phyloP scores from a whole-genome alignment of 1,284 basidiomycete species.

The Marasmius sp. region DNA sequence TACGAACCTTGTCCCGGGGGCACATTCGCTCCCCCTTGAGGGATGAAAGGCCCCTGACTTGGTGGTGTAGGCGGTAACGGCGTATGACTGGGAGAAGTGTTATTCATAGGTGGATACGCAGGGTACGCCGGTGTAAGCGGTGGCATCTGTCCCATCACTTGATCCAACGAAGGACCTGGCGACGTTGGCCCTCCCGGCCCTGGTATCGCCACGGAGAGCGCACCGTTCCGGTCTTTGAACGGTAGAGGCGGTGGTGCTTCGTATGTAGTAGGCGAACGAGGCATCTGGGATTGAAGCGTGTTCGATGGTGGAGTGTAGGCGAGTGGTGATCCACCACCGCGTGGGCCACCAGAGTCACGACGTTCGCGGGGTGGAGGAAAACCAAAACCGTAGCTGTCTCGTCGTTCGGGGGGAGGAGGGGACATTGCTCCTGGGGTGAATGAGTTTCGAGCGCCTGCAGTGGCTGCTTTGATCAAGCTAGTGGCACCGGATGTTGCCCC shows the following conservation, averaged over 20 bases:
- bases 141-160: slow-evolving; percentile 14
- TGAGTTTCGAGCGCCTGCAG: background rate
- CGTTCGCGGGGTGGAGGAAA: background rate
- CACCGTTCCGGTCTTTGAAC: slow-evolving; percentile 6
- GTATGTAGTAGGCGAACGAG: slow-evolving; percentile 50
- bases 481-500: background rate
- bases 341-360: background rate
- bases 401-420: background rate
- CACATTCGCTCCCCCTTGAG: slow-evolving; percentile 35
- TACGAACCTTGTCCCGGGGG: background rate
- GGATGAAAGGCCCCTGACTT: slow-evolving; percentile 54
- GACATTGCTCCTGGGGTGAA: background rate
- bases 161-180: slow-evolving; percentile 13
- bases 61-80: slow-evolving; percentile 46
- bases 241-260: slow-evolving; percentile 40
- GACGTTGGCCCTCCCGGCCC: slow-evolving; percentile 7
- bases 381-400: background rate
- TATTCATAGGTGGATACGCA: slow-evolving; percentile 46
- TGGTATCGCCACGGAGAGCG: background rate
- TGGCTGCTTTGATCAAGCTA: background rate
- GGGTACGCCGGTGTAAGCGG: slow-evolving; percentile 73
- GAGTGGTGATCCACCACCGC: background rate
- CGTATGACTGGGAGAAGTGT: background rate
- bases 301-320: slow-evolving; percentile 22
- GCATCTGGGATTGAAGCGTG: slow-evolving; percentile 29